Conservation (phyloP, 2,329 filamentous ascomycete genomes). For the Clarireedia homoeocarpa region DNA sequence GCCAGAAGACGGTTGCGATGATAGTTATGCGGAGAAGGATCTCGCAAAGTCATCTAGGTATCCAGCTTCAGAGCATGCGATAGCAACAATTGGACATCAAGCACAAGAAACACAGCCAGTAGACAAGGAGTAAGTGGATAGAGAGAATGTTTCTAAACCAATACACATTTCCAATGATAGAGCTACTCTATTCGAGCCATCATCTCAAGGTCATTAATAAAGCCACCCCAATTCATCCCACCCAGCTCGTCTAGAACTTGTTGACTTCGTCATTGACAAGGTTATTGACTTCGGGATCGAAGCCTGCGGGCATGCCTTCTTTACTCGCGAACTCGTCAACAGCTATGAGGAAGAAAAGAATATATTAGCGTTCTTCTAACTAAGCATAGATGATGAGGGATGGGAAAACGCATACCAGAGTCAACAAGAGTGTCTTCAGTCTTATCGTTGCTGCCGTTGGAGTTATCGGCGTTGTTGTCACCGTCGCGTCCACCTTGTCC, state of each 20-base stretch:
- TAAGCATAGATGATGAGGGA: neutral
- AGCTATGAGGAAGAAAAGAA: slow-evolving; percentile 14
- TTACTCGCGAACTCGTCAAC: slow-evolving; percentile 29
- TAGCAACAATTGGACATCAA: too few species aligned
- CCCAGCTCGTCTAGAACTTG: neutral
- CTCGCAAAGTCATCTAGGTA: too few species aligned
- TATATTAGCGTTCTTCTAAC: neutral
- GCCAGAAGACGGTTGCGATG: too few species aligned
- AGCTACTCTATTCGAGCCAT: too few species aligned
- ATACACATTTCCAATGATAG: too few species aligned
- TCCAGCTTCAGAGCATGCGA: too few species aligned
- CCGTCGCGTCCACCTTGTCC: slow-evolving; percentile 29
- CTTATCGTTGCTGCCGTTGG: slow-evolving; percentile 26
- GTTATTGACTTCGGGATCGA: slow-evolving; percentile 27
- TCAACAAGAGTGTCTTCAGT: slow-evolving; percentile 30
- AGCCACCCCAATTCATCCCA: neutral
- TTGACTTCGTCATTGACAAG: slow-evolving; percentile 1
- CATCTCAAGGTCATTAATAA: neutral
- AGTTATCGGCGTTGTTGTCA: slow-evolving; percentile 26
- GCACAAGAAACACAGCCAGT: too few species aligned
- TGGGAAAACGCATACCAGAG: slow-evolving; percentile 22
- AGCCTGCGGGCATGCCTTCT: slow-evolving; percentile 28
- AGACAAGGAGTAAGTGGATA: too few species aligned
- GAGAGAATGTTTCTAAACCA: too few species aligned
- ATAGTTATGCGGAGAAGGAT: too few species aligned